phyloP scores from a whole-genome alignment of 176 grass and related monocot genomes.

The Urochloa ruziziensis region DNA sequence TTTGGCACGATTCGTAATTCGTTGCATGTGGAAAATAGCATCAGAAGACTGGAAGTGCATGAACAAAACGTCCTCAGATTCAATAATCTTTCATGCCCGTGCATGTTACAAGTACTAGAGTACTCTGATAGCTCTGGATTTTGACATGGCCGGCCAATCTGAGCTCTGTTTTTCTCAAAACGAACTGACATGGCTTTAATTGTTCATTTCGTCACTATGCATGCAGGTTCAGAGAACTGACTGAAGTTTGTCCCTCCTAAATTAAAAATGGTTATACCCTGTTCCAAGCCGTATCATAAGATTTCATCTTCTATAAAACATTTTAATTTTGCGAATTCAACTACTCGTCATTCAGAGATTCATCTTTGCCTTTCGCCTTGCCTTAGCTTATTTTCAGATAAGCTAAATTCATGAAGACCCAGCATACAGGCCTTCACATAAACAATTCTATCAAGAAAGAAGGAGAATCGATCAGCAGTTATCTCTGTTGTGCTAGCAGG shows the following conservation, averaged over 20 bases:
- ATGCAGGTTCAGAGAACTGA: not conserved
- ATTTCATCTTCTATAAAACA: not conserved
- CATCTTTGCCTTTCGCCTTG: not conserved
- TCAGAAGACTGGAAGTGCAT: not conserved
- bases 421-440: not conserved
- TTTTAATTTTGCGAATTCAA: not conserved
- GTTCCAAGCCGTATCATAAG: not conserved
- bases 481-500: not conserved
- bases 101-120: not conserved
- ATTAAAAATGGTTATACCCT: not conserved
- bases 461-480: not conserved
- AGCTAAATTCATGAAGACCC: not conserved
- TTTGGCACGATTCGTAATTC: not conserved
- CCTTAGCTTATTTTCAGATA: not conserved
- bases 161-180: not conserved
- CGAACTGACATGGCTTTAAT: not conserved
- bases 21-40: not conserved
- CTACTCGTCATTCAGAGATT: not conserved
- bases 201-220: slow-evolving; percentile 22
- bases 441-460: not conserved
- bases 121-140: no score
- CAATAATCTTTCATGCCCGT: slow-evolving; percentile 17
- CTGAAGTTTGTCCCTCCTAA: not conserved
- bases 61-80: not conserved
- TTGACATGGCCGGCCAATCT: not conserved